phyloP scores from a whole-genome alignment of 2,329 filamentous ascomycete species.

The Neurospora crassa region DNA sequence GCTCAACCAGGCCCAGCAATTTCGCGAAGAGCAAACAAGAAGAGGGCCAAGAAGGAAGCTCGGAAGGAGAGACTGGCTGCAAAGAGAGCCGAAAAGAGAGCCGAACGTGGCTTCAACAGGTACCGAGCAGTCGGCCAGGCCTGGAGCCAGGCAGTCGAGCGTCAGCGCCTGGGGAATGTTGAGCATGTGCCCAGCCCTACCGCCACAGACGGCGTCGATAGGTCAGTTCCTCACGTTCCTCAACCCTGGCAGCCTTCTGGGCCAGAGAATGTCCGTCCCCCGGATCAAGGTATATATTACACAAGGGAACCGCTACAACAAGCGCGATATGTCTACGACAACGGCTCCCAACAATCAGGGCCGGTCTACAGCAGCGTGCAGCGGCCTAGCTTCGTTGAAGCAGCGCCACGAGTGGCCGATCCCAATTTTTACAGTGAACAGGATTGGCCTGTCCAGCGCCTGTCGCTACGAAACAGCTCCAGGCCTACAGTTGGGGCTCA shows the following conservation, averaged over 20 bases:
- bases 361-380: not conserved
- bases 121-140: constrained; percentile 28
- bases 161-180: constrained; percentile 18
- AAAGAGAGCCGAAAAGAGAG: constrained; percentile 24
- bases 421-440: constrained; percentile 3
- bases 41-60: constrained; percentile 10
- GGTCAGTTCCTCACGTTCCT: constrained; percentile 10
- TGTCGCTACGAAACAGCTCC: constrained; percentile 2
- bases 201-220: constrained; percentile 6
- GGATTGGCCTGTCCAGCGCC: not conserved
- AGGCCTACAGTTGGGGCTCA: constrained; percentile 15
- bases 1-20: not conserved
- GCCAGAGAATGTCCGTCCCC: constrained; percentile 1
- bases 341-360: not conserved
- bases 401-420: not conserved
- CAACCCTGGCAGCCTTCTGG: constrained; percentile 6
- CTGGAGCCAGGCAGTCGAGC: constrained; percentile 24
- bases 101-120: constrained; percentile 36
- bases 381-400: not conserved
- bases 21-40: not conserved
- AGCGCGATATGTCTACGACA: constrained; percentile 3
- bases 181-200: constrained; percentile 1
- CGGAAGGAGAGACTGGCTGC: constrained; percentile 17
- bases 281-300: constrained; percentile 2
- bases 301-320: constrained; percentile 3